Percentiles rank a stretch among this genome's conserved stretches.
Conservation (phyloP, 2,329 filamentous ascomycete genomes). For the Pestalotiopsis sp. region DNA sequence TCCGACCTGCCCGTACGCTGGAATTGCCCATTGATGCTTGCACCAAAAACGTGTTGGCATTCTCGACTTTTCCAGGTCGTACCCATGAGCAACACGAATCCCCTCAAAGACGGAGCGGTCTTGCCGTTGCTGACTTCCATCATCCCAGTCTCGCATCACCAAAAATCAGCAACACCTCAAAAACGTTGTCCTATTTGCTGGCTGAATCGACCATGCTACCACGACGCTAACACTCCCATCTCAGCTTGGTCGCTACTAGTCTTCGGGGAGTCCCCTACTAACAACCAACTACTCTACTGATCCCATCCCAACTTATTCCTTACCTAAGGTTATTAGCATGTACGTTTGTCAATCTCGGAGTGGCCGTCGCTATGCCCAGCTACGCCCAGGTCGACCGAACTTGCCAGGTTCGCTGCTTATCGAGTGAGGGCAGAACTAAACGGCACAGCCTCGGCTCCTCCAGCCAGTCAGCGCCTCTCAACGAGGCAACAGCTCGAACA, state of each 20-base stretch:
- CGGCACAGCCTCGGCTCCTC: not conserved
- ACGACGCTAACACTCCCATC: not conserved
- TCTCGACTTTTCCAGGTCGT: not conserved
- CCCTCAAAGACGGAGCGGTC: not conserved
- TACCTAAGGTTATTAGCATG: not conserved
- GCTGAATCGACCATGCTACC: not conserved
- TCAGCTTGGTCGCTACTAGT: not conserved
- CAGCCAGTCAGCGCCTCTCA: not conserved
- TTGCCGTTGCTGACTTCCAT: not conserved
- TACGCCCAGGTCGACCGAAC: not conserved
- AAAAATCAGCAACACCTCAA: not conserved
- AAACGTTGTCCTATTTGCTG: not conserved
- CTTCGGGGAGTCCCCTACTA: not conserved
- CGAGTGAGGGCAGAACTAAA: not conserved
- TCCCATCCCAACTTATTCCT: not conserved
- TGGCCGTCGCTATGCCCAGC: not conserved
- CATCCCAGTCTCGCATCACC: not conserved
- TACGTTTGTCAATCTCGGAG: not conserved
- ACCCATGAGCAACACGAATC: not conserved
- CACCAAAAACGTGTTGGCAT: not conserved
- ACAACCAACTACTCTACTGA: not conserved
- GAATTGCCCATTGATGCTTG: not conserved
- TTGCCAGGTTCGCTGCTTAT: not conserved
- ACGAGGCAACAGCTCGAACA: not conserved
- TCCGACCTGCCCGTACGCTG: not conserved